Conservation (phyloP, 345 rosid species). For the Brassica nigra region DNA sequence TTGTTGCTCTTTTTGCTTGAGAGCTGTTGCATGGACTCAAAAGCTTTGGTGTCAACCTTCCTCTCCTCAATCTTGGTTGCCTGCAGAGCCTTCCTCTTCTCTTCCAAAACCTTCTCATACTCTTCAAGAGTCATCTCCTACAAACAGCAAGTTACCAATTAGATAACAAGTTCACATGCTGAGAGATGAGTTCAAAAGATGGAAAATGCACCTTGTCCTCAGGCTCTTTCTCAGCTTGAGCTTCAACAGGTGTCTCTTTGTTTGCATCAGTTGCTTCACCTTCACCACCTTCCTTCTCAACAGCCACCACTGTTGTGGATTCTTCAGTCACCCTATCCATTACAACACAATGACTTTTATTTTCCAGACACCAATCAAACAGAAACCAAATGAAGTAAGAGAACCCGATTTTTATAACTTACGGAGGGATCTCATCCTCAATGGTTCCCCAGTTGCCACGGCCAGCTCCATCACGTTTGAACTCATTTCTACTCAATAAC, state of each 20-base stretch:
- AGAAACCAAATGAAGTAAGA: neutral
- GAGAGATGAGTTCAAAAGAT: neutral
- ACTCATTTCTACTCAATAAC: constrained; percentile 53
- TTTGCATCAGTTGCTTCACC: constrained; percentile 58
- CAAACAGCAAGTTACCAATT: neutral
- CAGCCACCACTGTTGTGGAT: constrained; percentile 43
- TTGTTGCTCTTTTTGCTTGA: constrained; percentile 60
- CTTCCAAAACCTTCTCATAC: constrained; percentile 75
- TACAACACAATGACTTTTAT: neutral
- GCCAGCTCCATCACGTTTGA: constrained; percentile 89
- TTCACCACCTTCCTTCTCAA: constrained; percentile 68
- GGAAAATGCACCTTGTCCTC: constrained; percentile 55
- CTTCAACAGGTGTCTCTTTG: constrained; percentile 43
- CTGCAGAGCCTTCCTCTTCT: constrained; percentile 64
- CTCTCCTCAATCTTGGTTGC: constrained; percentile 61
- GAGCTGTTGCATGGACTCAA: constrained; percentile 70
- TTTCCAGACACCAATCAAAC: neutral
- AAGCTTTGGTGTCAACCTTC: constrained; percentile 65
- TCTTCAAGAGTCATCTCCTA: constrained; percentile 92
- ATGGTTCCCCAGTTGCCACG: constrained; percentile 90
- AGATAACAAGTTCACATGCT: neutral
- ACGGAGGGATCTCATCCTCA: constrained; percentile 72
- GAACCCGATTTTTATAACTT: constrained; percentile 25
- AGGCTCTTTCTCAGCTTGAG: constrained; percentile 45
- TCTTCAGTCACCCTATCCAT: constrained; percentile 66